Evolutionary conservation across 345 rosid species (phyloP).

Genomic region (Erucastrum elatum): DNA sequence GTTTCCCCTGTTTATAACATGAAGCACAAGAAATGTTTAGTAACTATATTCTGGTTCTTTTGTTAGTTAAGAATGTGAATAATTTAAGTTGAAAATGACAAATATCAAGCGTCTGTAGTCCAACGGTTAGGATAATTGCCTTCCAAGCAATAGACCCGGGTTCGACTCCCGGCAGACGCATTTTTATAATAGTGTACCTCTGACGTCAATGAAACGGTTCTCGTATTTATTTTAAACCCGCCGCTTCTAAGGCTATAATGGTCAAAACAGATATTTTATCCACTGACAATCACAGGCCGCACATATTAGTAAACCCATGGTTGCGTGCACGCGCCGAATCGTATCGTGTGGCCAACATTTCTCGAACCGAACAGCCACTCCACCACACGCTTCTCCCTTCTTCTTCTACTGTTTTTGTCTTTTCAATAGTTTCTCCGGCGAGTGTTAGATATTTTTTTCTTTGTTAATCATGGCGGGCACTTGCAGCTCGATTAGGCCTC

Average conservation of each 20-base stretch:
- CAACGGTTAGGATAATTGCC: slow-evolving; percentile 78
- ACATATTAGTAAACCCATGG: slow-evolving; percentile 8
- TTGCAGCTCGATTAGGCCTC: slow-evolving; percentile 54
- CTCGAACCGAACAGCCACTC: slow-evolving; percentile 20
- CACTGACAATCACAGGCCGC: not conserved
- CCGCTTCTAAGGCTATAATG: not conserved
- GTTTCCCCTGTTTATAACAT: not conserved
- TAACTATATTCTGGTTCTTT: not conserved
- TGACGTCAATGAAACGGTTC: not conserved
- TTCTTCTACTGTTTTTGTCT: not conserved
- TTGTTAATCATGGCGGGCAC: slow-evolving; percentile 62
- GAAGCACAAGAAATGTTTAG: not conserved
- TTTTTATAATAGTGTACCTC: not conserved
- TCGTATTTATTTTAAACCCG: not conserved
- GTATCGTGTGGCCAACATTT: slow-evolving; percentile 34
- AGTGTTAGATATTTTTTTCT: not conserved
- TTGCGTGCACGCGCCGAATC: slow-evolving; percentile 44
- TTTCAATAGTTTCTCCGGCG: slow-evolving; percentile 25
- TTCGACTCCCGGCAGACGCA: slow-evolving; percentile 94
- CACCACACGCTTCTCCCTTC: slow-evolving; percentile 29
- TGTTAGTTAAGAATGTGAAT: too few species aligned
- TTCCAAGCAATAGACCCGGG: slow-evolving; percentile 91
- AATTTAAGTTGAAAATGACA: too few species aligned
- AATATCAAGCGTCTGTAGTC: slow-evolving; percentile 42
- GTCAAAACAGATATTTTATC: slow-evolving; percentile 10